These are phyloP conservation scores for Podaxis sp. DNA, from an alignment of 768 basidiomycete species.

Conservation along the genomic window DNA sequence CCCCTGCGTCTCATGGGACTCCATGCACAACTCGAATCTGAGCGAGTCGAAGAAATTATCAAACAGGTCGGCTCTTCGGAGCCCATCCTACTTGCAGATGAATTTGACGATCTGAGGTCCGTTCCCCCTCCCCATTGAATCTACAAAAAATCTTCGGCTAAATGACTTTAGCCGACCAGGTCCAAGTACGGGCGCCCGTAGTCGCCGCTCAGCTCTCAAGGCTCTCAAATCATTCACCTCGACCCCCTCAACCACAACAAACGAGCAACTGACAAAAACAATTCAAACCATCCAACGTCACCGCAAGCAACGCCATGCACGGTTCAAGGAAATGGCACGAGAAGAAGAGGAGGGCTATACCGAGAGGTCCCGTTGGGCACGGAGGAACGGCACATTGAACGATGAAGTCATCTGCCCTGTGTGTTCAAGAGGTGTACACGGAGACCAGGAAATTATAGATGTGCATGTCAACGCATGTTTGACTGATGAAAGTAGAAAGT, in stretches of 20 bases:
- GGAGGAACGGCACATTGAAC: slow-evolving; percentile 24
- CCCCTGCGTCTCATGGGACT: slow-evolving; percentile 67
- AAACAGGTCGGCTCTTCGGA: slow-evolving; percentile 61
- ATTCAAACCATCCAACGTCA: slow-evolving; percentile 64
- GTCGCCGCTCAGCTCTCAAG: slow-evolving; percentile 36
- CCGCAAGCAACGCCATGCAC: slow-evolving; percentile 65
- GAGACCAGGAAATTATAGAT: slow-evolving; percentile 71
- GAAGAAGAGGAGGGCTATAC: slow-evolving; percentile 51
- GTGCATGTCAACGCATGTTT: slow-evolving; percentile 84
- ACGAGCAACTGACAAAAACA: slow-evolving; percentile 45
- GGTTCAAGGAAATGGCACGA: slow-evolving; percentile 63
- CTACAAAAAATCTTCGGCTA: neutral
- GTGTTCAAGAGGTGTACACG: slow-evolving; percentile 53
- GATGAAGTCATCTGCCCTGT: slow-evolving; percentile 66
- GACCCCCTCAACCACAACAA: slow-evolving; percentile 9
- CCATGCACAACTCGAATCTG: slow-evolving; percentile 64
- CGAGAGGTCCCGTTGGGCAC: slow-evolving; percentile 28
- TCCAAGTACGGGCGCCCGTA: slow-evolving; percentile 29
- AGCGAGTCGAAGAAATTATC: slow-evolving; percentile 69
- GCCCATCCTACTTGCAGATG: slow-evolving; percentile 40
- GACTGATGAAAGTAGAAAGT: slow-evolving; percentile 46
- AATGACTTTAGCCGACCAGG: slow-evolving; percentile 25
- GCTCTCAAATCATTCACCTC: slow-evolving; percentile 36
- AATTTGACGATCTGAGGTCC: slow-evolving; percentile 51
- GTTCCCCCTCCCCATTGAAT: slow-evolving; percentile 21